Percentiles rank a stretch among this genome's conserved stretches.
Evolutionary conservation across 495 filamentous ascomycete species (phyloP).

Genomic region (Neurospora africana): DNA sequence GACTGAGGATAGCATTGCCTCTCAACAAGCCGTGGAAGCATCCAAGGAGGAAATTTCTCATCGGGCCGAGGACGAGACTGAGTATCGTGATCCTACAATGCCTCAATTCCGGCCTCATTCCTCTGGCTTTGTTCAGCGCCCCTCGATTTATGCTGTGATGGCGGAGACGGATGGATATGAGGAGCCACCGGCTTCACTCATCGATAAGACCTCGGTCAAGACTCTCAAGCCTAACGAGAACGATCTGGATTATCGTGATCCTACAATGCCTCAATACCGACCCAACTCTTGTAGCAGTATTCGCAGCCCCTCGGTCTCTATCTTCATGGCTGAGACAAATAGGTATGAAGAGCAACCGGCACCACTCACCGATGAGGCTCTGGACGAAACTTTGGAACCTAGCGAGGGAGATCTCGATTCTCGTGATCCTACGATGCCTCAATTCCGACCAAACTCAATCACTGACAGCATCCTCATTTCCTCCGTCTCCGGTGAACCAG

Average conservation of each 20-base stretch:
- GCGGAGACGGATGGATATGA: background rate
- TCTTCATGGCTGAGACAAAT: background rate
- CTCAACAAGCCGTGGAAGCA: background rate
- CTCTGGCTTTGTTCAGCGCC: background rate
- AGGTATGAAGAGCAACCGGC: background rate
- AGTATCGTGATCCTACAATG: background rate
- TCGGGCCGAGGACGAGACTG: background rate
- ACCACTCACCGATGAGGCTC: background rate
- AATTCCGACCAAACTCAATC: background rate
- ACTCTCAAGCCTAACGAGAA: background rate
- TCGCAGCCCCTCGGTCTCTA: background rate
- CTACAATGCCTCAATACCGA: background rate
- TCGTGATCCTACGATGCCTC: background rate
- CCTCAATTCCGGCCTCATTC: background rate
- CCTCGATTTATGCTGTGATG: background rate
- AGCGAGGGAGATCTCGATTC: background rate
- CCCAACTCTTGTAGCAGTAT: background rate
- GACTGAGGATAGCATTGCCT: background rate
- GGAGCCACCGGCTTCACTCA: background rate
- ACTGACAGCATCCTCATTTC: background rate
- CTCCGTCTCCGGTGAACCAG: background rate
- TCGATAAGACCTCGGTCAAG: background rate
- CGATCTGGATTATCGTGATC: background rate
- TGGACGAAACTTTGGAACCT: background rate
- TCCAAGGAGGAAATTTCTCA: background rate